Conservation (phyloP, 1,139 yeast genomes). For the Geotrichum carabidarum region DNA sequence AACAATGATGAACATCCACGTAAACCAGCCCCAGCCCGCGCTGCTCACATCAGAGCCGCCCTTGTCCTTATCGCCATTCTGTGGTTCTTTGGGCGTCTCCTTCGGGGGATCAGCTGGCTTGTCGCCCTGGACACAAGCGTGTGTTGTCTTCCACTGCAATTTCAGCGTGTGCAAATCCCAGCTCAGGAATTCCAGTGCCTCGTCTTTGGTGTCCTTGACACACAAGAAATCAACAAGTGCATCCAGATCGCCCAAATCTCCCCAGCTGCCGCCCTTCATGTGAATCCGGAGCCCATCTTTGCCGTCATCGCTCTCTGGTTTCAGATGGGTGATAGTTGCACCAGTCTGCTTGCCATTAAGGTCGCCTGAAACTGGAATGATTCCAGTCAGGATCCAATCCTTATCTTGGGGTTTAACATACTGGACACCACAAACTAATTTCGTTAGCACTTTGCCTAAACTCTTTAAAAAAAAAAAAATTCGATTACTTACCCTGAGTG, state of each 20-base stretch:
- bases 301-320: slow-evolving; percentile 25
- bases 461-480: neutral
- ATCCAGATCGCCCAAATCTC: slow-evolving; percentile 46
- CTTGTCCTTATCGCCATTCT: slow-evolving; percentile 18
- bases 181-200: slow-evolving; percentile 28
- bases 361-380: slow-evolving; percentile 47
- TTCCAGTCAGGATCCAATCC: slow-evolving; percentile 47
- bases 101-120: neutral
- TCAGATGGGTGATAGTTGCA: slow-evolving; percentile 20
- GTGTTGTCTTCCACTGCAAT: slow-evolving; percentile 38
- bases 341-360: slow-evolving; percentile 31
- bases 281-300: slow-evolving; percentile 45
- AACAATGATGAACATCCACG: slow-evolving; percentile 44
- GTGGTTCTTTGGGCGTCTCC: slow-evolving; percentile 4
- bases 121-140: slow-evolving; percentile 40
- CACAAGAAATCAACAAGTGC: slow-evolving; percentile 55
- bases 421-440: slow-evolving; percentile 41
- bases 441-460: neutral
- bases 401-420: slow-evolving; percentile 44
- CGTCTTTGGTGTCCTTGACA: slow-evolving; percentile 36
- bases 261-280: slow-evolving; percentile 68
- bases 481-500: slow-evolving; percentile 43
- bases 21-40: slow-evolving; percentile 35
- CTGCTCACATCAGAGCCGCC: slow-evolving; percentile 27
- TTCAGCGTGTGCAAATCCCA: slow-evolving; percentile 38